A percentile compares a stretch with the other conserved stretches of the same genome.
These are phyloP conservation scores for Alternaria brassicicola DNA, from an alignment of 2,329 filamentous ascomycete species.

Conservation along the genomic window DNA sequence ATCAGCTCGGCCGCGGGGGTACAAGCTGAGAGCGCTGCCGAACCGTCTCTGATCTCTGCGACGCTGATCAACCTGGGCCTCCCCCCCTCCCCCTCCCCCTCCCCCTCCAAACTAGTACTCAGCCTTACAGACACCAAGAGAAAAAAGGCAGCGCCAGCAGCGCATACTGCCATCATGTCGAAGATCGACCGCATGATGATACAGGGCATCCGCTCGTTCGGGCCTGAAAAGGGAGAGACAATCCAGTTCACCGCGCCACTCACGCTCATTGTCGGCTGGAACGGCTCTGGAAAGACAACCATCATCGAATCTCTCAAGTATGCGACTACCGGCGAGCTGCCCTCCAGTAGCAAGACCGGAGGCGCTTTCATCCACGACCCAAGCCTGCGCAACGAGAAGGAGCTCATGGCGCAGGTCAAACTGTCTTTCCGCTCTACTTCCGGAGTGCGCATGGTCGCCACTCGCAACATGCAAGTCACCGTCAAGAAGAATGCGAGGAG, in stretches of 20 bases:
- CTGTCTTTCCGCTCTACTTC: slow-evolving; percentile 82
- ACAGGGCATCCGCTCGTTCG: slow-evolving; percentile 83
- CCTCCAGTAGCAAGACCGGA: slow-evolving; percentile 83
- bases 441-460: slow-evolving; percentile 79
- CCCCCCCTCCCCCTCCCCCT: too few species aligned
- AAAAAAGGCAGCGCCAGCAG: neutral
- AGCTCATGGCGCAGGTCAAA: slow-evolving; percentile 90
- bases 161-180: slow-evolving; percentile 46
- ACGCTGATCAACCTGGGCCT: too few species aligned
- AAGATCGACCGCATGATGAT: slow-evolving; percentile 91
- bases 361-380: slow-evolving; percentile 97
- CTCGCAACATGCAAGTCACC: slow-evolving; percentile 81
- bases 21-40: neutral
- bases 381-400: slow-evolving; percentile 86
- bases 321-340: slow-evolving; percentile 91
- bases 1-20: neutral
- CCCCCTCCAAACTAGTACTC: neutral
- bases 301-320: slow-evolving; percentile 99
- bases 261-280: slow-evolving; percentile 95
- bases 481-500: slow-evolving; percentile 79
- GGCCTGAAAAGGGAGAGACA: slow-evolving; percentile 72
- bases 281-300: slow-evolving; percentile 97
- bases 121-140: neutral
- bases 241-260: slow-evolving; percentile 90
- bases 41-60: too few species aligned